A percentile compares a stretch with the other conserved stretches of the same genome.
Conservation (phyloP, 164 flowering plant species). For the Echeveria elegans region DNA sequence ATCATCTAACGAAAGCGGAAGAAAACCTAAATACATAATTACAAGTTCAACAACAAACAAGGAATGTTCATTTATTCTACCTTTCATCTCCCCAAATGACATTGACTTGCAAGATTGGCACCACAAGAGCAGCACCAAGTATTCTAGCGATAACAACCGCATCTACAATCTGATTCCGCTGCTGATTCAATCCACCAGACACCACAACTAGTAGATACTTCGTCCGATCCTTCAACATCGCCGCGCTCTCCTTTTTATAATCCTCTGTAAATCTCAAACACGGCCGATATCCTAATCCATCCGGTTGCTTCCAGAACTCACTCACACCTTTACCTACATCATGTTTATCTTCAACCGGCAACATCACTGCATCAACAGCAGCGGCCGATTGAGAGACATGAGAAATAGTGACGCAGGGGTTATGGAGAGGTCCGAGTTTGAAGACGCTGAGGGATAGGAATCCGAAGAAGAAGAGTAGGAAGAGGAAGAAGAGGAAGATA, state of each 20-base stretch:
- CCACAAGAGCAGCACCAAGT: slow-evolving; percentile 88
- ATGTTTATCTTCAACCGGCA: not conserved
- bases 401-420: slow-evolving; percentile 1
- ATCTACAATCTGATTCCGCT: slow-evolving; percentile 95
- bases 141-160: slow-evolving; percentile 95
- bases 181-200: slow-evolving; percentile 95
- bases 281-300: slow-evolving; percentile 70
- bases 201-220: slow-evolving; percentile 88
- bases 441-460: slow-evolving; percentile 50
- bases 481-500: slow-evolving; percentile 22
- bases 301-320: slow-evolving; percentile 85
- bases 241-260: slow-evolving; percentile 31
- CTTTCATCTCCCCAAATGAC: slow-evolving; percentile 97
- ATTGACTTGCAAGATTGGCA: slow-evolving; percentile 90
- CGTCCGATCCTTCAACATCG: slow-evolving; percentile 37
- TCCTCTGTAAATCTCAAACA: slow-evolving; percentile 58
- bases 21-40: not conserved
- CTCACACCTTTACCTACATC: slow-evolving; percentile 15
- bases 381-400: not conserved
- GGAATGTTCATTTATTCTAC: too few relatives aligned
- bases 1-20: too few relatives aligned
- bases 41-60: too few relatives aligned
- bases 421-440: slow-evolving; percentile 22
- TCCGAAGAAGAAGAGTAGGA: slow-evolving; percentile 23
- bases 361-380: slow-evolving; percentile 15